A percentile compares a stretch with the other conserved stretches of the same genome.
Evolutionary conservation across 2,329 filamentous ascomycete species (phyloP).

Genomic region (Xylariaceae sp.): DNA sequence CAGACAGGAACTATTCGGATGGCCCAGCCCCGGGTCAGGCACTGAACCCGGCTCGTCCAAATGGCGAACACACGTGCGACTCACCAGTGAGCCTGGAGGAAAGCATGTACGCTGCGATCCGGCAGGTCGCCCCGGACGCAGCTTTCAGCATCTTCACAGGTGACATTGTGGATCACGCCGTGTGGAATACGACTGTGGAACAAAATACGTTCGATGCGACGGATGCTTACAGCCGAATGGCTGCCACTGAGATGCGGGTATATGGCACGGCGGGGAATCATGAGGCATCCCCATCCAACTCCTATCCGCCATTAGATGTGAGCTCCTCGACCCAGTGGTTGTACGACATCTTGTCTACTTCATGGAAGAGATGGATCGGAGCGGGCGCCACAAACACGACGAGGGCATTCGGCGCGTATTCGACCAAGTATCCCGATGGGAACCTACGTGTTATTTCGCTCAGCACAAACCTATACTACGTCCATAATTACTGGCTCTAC

Average conservation of each 20-base stretch:
- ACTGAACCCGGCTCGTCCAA: constrained; percentile 43
- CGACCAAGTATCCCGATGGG: constrained; percentile 37
- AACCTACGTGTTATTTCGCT: constrained; percentile 54
- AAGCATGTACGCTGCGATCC: constrained; percentile 51
- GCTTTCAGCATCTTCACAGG: constrained; percentile 55
- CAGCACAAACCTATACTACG: constrained; percentile 56
- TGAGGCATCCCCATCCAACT: constrained; percentile 48
- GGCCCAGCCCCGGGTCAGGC: constrained; percentile 44
- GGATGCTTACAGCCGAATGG: constrained; percentile 43
- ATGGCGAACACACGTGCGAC: constrained; percentile 51
- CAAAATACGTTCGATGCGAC: constrained; percentile 33
- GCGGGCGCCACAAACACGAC: constrained; percentile 31
- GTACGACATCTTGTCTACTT: constrained; percentile 42
- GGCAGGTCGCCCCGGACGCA: constrained; percentile 39
- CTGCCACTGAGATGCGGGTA: constrained; percentile 36
- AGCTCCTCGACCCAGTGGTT: constrained; percentile 44
- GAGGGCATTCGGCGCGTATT: constrained; percentile 44
- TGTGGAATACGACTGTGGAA: constrained; percentile 40
- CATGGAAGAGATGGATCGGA: constrained; percentile 46
- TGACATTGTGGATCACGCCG: constrained; percentile 49
- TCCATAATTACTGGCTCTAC: constrained; percentile 52
- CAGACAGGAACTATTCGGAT: constrained; percentile 38
- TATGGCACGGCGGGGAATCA: constrained; percentile 54
- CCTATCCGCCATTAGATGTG: constrained; percentile 39
- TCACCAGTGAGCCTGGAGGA: constrained; percentile 44